phyloP scores from a whole-genome alignment of 176 grass and related monocot genomes.

The Puya raimondii region DNA sequence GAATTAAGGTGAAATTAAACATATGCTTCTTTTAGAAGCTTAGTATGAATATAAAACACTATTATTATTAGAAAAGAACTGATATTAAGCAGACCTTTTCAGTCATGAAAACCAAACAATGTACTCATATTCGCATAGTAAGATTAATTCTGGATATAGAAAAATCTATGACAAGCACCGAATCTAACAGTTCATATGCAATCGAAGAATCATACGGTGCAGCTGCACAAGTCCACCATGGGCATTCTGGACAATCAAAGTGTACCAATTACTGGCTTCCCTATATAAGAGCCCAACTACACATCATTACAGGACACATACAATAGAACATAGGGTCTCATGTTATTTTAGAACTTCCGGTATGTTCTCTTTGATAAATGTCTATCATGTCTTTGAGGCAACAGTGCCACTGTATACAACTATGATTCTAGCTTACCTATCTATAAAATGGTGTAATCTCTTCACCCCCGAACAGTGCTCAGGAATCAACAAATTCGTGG shows the following conservation, averaged over 20 bases:
- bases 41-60: not conserved
- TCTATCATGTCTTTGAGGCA: conserved; percentile 78
- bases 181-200: conserved; percentile 10
- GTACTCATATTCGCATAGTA: not conserved
- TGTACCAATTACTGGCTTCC: conserved; percentile 14
- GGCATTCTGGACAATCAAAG: conserved; percentile 37
- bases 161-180: not conserved
- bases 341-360: conserved; percentile 35
- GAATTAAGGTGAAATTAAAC: conserved; percentile 2
- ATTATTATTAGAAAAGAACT: not conserved
- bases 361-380: conserved; percentile 65
- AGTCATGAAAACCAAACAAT: not conserved
- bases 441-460: conserved; percentile 83
- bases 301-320: conserved; percentile 19
- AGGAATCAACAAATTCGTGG: conserved; percentile 87
- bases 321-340: conserved; percentile 28
- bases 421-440: conserved; percentile 88
- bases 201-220: conserved; percentile 3
- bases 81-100: not conserved
- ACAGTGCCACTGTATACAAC: conserved; percentile 65
- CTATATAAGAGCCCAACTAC: conserved; percentile 21
- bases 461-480: conserved; percentile 80
- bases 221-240: conserved; percentile 8
- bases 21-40: not conserved
- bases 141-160: not conserved